Conservation (phyloP, 805 yeast genomes). For the Pichia californica region DNA sequence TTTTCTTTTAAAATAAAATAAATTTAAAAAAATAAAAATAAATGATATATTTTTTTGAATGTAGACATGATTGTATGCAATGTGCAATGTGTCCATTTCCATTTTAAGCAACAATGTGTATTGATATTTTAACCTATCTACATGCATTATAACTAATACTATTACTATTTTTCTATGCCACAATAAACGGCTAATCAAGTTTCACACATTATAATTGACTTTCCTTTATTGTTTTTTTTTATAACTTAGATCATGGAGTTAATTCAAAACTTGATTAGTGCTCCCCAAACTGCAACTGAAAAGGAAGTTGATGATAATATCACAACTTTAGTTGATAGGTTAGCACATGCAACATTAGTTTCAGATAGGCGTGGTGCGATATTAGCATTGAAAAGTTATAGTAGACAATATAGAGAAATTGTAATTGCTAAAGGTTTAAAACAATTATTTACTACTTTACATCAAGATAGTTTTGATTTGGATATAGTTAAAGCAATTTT, state of each 20-base stretch:
- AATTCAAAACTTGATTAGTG: slow-evolving; percentile 29
- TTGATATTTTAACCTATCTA: too few relatives aligned
- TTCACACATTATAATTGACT: not conserved
- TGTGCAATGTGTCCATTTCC: too few relatives aligned
- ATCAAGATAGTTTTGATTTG: slow-evolving; percentile 56
- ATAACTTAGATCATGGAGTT: too few relatives aligned
- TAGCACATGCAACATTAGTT: slow-evolving; percentile 72
- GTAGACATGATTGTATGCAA: too few relatives aligned
- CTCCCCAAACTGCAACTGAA: slow-evolving; percentile 27
- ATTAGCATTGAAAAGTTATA: slow-evolving; percentile 78
- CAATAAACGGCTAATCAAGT: too few relatives aligned
- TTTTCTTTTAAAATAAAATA: too few relatives aligned
- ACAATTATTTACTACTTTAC: slow-evolving; percentile 60
- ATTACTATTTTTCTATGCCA: too few relatives aligned
- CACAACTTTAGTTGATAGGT: slow-evolving; percentile 80
- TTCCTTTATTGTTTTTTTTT: too few relatives aligned
- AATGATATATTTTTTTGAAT: too few relatives aligned
- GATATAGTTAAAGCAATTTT: slow-evolving; percentile 71
- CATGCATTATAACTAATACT: too few relatives aligned
- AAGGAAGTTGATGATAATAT: slow-evolving; percentile 68
- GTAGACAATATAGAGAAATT: slow-evolving; percentile 81
- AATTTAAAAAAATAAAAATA: too few relatives aligned
- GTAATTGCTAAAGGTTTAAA: slow-evolving; percentile 84
- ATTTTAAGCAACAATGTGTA: too few relatives aligned
- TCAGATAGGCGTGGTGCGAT: slow-evolving; percentile 90